Evolutionary conservation across 2,329 filamentous ascomycete species (phyloP).

Genomic region (Botrytis tulipae): DNA sequence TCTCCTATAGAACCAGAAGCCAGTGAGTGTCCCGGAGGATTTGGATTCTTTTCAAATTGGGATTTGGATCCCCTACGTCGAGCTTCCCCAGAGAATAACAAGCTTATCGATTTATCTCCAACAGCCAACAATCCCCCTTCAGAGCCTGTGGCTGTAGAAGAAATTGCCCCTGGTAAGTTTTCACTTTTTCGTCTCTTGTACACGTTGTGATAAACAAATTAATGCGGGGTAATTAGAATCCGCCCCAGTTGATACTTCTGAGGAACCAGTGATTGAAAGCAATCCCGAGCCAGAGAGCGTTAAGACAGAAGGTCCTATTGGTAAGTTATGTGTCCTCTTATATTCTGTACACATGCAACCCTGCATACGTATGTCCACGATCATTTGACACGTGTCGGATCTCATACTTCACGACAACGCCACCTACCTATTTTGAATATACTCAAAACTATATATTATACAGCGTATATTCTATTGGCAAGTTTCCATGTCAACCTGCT

Average conservation of each 20-base stretch:
- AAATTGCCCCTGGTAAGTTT: background rate
- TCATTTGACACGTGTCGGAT: slow-evolving; percentile 7
- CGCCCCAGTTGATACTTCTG: background rate
- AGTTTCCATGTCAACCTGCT: background rate
- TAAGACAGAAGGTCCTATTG: background rate
- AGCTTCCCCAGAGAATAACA: background rate
- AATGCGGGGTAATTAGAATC: slow-evolving; percentile 7
- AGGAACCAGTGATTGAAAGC: background rate
- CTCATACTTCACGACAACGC: background rate
- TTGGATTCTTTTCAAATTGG: slow-evolving; percentile 1
- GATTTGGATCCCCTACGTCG: background rate
- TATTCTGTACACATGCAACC: background rate
- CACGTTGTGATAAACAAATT: slow-evolving; percentile 3
- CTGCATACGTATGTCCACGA: slow-evolving; percentile 5
- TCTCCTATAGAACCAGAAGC: background rate
- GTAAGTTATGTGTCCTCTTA: slow-evolving; percentile 4
- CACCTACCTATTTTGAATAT: background rate
- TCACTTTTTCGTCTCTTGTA: background rate
- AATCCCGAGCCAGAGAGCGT: background rate
- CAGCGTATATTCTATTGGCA: background rate
- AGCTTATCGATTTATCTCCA: background rate
- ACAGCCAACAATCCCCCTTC: background rate
- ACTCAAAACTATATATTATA: background rate
- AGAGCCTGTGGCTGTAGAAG: background rate
- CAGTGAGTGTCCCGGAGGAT: slow-evolving; percentile 6